Base-by-base conservation (phyloP, 495 filamentous ascomycete genomes). In the Penicillium chermesinum region DNA sequence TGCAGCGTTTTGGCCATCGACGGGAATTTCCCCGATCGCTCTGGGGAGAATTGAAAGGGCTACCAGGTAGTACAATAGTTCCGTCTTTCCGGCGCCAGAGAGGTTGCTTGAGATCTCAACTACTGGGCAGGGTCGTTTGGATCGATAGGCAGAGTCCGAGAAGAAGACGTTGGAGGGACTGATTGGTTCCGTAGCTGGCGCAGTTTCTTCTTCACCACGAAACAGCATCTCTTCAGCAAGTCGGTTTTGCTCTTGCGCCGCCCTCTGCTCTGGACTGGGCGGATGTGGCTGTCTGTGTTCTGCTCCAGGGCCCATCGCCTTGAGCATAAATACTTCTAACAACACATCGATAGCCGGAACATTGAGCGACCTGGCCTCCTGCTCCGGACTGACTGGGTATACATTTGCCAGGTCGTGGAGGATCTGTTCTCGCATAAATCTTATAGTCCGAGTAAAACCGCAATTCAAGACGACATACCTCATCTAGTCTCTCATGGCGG, bases 21-120 rank as follows among this genome's bases (percentile, higher is more conserved):
- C 41, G 3, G 44, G 16, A 16, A 63, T 20, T n/a, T 55, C 61
- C 2, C 64, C 49, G 38, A 62, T 57, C 2, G 62, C 60, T 1
- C 65, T 34, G 1, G 84, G 77, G 7, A 93, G 68, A 10, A 87
- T 66, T 0, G 79, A 75, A 2, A 74, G 65, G 8, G 82, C 68
- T 3, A 84, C 66, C 6, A 86, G 56, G 58, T 87, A 83, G 50
- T 95, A 81, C 3, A 95, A 67, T 0, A 88, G 65, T 35, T 88
- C 75, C 18, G 85, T 79, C 53, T 82, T 84, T 3, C 82, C 82
- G n/a, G 73, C 70, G 15, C 69, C 75, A 14, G 80, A 76, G 0
- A 69, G 63, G 21, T 70, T 65, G 39, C 79, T 78, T 7, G 74
- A 71, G 22, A 86, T 71, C 53, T 85, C 81, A 32, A 85, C 66